Evolutionary conservation across 2,329 filamentous ascomycete genomes (phyloP).

Genomic region (Gaeumannomyces tritici): DNA sequence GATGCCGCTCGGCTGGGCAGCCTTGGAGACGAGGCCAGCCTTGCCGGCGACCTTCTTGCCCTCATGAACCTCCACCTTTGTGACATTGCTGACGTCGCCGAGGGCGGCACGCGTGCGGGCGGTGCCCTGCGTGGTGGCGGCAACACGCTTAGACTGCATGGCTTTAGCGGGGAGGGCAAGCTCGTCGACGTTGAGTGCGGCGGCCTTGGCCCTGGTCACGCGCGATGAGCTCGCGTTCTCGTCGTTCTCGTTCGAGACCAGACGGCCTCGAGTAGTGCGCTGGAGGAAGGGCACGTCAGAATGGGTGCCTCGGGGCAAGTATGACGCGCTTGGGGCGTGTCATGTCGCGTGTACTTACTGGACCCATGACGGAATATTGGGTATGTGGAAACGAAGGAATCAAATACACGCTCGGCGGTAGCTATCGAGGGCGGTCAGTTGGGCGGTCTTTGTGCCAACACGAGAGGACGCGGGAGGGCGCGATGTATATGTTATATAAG

Average conservation of each 20-base stretch:
- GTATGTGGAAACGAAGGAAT: not conserved
- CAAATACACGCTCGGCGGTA: not conserved
- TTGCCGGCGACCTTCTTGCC: constrained; percentile 67
- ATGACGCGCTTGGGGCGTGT: not conserved
- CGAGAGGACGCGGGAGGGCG: not conserved
- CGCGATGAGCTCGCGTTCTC: constrained; percentile 76
- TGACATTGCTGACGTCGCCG: constrained; percentile 91
- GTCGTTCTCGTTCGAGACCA: constrained; percentile 85
- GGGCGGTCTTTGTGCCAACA: not conserved
- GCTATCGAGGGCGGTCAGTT: not conserved
- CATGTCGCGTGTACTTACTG: not conserved
- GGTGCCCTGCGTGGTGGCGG: constrained; percentile 36
- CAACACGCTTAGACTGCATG: constrained; percentile 56
- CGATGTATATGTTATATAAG: not conserved
- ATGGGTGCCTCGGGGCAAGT: not conserved
- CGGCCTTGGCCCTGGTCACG: constrained; percentile 87
- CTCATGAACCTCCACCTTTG: constrained; percentile 63
- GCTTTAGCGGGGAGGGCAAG: constrained; percentile 46
- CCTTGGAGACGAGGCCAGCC: constrained; percentile 66
- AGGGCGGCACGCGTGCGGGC: constrained; percentile 72
- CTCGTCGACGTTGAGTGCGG: constrained; percentile 58
- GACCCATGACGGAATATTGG: not conserved
- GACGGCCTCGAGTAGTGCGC: constrained; percentile 62
- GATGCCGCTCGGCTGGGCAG: constrained; percentile 70
- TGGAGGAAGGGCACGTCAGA: not conserved